Evolutionary conservation across 2,329 filamentous ascomycete genomes (phyloP), one percentile per base, ranked within the genome.

Genomic region (Microcyclospora pomicola): DNA sequence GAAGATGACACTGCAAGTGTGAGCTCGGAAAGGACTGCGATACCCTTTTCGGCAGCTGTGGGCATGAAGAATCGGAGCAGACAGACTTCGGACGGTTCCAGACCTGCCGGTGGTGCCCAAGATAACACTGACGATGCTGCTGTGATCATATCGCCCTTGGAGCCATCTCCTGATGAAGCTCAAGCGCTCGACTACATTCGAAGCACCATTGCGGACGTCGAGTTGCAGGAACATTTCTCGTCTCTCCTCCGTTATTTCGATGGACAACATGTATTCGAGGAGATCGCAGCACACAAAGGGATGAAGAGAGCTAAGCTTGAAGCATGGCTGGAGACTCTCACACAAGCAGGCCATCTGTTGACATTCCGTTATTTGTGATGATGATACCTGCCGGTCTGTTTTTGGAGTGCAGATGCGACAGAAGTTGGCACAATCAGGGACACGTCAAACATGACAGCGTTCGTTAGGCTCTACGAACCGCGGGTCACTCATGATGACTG

Each of bases 231-330:
- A 40, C 71, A 73, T 34, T 93, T 86, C 81, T 73, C 75, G 2
- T 66, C 71, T 33, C 76, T 94, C 49, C 72, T 79, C 51, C 84
- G 82, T 58, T 91, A 95, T 59, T 84, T 96, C 50, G 87, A 96
- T 57, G 91, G 91, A 1, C 73, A 71, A 40, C 78, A 81, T 53
- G 80, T 87, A 2, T 67, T 96, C 42, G 91, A 98, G 63, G 78
- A 87, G 49, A 81, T 98, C 47, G 75, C 82, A 1, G 65, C 91
- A n/a, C 72, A 80, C 40, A 85, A 95, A 61, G 82, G 82, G 5
- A 72, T 92, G 64, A 93, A 91, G 65, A 70, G 85, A 40, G 92
- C 88, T 62, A 57, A 64, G 31, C 69, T 75, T 3, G 65, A 61
- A 60, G 63, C 45, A 49, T 73, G 41, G 59, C 35, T 75, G 27